Evolutionary conservation across 2,329 filamentous ascomycete species (phyloP).

Genomic region (Penicillium sp.): DNA sequence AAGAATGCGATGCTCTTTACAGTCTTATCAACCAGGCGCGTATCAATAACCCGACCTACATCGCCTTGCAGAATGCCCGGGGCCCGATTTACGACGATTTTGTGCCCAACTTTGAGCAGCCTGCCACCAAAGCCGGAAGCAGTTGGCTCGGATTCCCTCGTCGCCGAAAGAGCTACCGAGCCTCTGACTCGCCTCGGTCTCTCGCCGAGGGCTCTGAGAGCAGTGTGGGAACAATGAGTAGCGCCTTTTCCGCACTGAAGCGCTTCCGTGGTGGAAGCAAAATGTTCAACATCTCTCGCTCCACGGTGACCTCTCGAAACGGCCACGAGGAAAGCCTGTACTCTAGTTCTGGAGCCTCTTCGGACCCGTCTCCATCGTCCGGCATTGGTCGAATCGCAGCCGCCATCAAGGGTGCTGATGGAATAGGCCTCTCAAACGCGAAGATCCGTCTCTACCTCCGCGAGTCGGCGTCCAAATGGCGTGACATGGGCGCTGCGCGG

Average conservation of each 20-base stretch:
- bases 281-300: constrained; percentile 76
- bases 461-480: constrained; percentile 72
- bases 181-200: constrained; percentile 51
- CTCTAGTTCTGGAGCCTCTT: constrained; percentile 48
- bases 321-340: constrained; percentile 54
- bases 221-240: constrained; percentile 68
- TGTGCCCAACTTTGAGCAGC: constrained; percentile 41
- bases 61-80: constrained; percentile 67
- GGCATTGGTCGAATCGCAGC: constrained; percentile 48
- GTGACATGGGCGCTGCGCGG: constrained; percentile 78
- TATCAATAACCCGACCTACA: constrained; percentile 88
- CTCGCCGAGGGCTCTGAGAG: constrained; percentile 62
- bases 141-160: constrained; percentile 48
- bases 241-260: constrained; percentile 71
- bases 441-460: constrained; percentile 82
- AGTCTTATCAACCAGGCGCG: constrained; percentile 79
- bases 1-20: constrained; percentile 78
- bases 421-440: constrained; percentile 62
- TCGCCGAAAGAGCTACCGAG: constrained; percentile 51
- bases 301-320: constrained; percentile 59
- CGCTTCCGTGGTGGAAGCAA: constrained; percentile 66
- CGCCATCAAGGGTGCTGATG: constrained; percentile 50
- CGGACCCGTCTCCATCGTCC: constrained; percentile 50
- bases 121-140: constrained; percentile 29
- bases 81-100: constrained; percentile 52